A percentile compares a stretch with the other conserved stretches of the same genome.
These are phyloP conservation scores for Claviceps humidiphila DNA, from an alignment of 2,329 filamentous ascomycete genomes.

Conservation along the genomic window DNA sequence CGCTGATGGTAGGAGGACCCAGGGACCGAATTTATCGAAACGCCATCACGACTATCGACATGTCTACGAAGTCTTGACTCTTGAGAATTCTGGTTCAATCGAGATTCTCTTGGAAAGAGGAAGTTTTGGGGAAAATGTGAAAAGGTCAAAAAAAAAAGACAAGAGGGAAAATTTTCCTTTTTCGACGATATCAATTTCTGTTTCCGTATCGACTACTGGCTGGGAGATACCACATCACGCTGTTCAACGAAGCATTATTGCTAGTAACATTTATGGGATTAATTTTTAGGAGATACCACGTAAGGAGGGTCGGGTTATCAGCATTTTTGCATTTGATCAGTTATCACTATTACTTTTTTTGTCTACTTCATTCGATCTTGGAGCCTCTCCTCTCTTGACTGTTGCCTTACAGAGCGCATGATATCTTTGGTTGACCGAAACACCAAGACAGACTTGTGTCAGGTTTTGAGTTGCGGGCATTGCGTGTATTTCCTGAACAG, in stretches of 20 bases:
- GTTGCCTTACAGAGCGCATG: too few relatives aligned
- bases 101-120: too few relatives aligned
- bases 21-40: not conserved
- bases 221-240: constrained; percentile 4
- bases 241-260: not conserved
- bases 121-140: not conserved
- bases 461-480: too few relatives aligned
- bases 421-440: too few relatives aligned
- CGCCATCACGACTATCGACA: not conserved
- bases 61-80: not conserved
- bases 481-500: too few relatives aligned
- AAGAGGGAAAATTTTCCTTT: not conserved
- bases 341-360: not conserved
- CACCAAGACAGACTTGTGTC: too few relatives aligned
- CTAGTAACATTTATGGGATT: not conserved
- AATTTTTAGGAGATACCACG: not conserved
- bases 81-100: not conserved
- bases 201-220: not conserved
- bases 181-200: not conserved
- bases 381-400: not conserved
- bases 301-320: not conserved
- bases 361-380: not conserved
- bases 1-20: not conserved
- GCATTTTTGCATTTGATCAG: too few relatives aligned
- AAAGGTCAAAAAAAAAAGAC: not conserved